Evolutionary conservation across 129 eudicot species (phyloP), one percentile per base, ranked within the genome.

Genomic region (Chrysanthemum lavandulifolium): DNA sequence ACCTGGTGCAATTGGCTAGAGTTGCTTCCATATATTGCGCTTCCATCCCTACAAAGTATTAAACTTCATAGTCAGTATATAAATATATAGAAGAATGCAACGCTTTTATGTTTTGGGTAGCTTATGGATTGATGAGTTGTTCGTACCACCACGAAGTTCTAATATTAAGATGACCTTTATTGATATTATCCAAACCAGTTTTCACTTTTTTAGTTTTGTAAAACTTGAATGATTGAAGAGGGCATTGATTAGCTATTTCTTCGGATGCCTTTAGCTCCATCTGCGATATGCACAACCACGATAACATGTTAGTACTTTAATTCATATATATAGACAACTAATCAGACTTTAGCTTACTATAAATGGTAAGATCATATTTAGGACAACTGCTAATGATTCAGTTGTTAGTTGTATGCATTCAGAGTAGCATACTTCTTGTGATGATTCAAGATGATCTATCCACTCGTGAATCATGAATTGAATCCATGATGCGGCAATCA

Each of bases 391-490:
- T 29, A 29, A 29, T 29, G 4, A 29, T 29, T 29, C 33, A 29
- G 33, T 1, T 61, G 29, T 13, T 29, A 61, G 9, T 29, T 61
- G 33, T 9, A 61, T 61, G 67, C 48, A 61, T 61, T 5, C 3
- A 10, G n/a, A 29, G 73, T 9, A 11, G 36, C 52, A 40, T 51
- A 87, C 89, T 89, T 84, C 75, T 12, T 84, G 57, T 53, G 83
- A 76, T 61, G 83, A 79, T 73, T 87, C 92, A 5, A 81, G 23
- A 57, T 87, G 92, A 71, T 84, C 92, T 87, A 87, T 54, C 92
- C 92, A 84, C 33, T 87, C 92, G 73, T 87, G 92, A 5, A 74
- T 74, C 89, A 87, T 87, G 73, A 87, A 87, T 3, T 87, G 89
- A 49, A 86, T 81, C 91, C 91, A 87, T 14, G 89, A 79, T 15